Conservation (phyloP, 352 stramenopile species). For the Halophytophthora polymorphica region DNA sequence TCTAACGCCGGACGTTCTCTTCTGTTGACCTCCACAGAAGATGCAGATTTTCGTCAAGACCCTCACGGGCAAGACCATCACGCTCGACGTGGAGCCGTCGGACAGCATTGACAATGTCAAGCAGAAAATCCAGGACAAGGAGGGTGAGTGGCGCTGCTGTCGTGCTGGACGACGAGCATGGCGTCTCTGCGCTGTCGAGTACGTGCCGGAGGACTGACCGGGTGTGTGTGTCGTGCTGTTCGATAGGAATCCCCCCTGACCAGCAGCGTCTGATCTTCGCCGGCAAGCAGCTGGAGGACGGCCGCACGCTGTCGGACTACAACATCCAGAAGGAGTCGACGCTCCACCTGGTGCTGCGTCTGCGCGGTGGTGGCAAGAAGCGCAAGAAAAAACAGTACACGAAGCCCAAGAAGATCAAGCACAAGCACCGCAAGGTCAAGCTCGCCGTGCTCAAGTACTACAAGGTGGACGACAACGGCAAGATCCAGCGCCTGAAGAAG, state of each 20-base stretch:
- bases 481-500: slow-evolving; percentile 97
- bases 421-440: slow-evolving; percentile 97
- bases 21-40: slow-evolving; percentile 37
- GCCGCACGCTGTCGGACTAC: slow-evolving; percentile 92
- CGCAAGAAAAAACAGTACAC: slow-evolving; percentile 99
- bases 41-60: slow-evolving; percentile 97
- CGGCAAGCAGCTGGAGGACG: slow-evolving; percentile 99
- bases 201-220: slow-evolving; percentile 3
- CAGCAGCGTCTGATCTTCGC: slow-evolving; percentile 99
- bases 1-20: slow-evolving; percentile 20
- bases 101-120: slow-evolving; percentile 99
- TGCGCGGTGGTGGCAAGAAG: slow-evolving; percentile 97
- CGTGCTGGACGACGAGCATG: background rate
- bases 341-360: slow-evolving; percentile 96
- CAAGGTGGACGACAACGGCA: slow-evolving; percentile 95
- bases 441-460: slow-evolving; percentile 97
- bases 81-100: slow-evolving; percentile 98
- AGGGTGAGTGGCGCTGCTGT: slow-evolving; percentile 61
- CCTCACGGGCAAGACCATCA: slow-evolving; percentile 99
- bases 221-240: background rate
- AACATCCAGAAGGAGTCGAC: slow-evolving; percentile 98
- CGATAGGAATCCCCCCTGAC: slow-evolving; percentile 96
- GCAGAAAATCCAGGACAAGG: slow-evolving; percentile 99
- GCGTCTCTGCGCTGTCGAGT: no score
- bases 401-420: slow-evolving; percentile 99